phyloP scores from a whole-genome alignment of 129 eudicot species.

The Arctium minus region DNA sequence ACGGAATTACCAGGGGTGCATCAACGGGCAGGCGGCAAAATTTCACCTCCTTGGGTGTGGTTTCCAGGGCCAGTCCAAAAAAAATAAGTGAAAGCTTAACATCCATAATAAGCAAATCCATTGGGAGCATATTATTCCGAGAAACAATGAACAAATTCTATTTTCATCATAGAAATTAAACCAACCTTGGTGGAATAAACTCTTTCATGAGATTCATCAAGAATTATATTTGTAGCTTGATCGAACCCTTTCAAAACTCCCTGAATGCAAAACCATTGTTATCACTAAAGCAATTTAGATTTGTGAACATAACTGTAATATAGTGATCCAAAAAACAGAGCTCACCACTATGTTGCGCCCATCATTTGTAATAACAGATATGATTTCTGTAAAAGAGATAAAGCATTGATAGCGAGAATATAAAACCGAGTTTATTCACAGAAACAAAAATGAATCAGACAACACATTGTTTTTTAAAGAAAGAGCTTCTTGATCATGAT shows the following conservation, averaged over 20 bases:
- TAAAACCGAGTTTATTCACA: not conserved
- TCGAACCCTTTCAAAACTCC: constrained; percentile 82
- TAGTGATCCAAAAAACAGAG: not conserved
- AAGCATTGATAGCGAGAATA: not conserved
- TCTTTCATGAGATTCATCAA: constrained; percentile 93
- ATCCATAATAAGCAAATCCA: no score
- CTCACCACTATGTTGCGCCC: constrained; percentile 90
- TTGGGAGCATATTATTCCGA: not conserved
- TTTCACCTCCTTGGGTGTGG: no score
- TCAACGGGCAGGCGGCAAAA: no score
- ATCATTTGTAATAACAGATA: constrained; percentile 80
- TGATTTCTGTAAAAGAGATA: constrained; percentile 44
- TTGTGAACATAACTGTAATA: not conserved
- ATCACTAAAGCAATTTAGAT: not conserved
- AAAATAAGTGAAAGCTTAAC: no score
- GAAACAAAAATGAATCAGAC: not conserved
- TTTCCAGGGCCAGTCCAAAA: no score
- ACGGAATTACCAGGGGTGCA: no score
- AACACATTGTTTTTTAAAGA: not conserved
- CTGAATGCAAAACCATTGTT: constrained; percentile 29
- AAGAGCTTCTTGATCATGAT: no score
- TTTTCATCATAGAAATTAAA: not conserved
- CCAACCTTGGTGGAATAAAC: constrained; percentile 83
- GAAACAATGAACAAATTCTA: not conserved
- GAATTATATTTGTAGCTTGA: constrained; percentile 88